These are phyloP conservation scores for Podosphaera fusca DNA, from an alignment of 2,329 filamentous ascomycete genomes.

Conservation along the genomic window DNA sequence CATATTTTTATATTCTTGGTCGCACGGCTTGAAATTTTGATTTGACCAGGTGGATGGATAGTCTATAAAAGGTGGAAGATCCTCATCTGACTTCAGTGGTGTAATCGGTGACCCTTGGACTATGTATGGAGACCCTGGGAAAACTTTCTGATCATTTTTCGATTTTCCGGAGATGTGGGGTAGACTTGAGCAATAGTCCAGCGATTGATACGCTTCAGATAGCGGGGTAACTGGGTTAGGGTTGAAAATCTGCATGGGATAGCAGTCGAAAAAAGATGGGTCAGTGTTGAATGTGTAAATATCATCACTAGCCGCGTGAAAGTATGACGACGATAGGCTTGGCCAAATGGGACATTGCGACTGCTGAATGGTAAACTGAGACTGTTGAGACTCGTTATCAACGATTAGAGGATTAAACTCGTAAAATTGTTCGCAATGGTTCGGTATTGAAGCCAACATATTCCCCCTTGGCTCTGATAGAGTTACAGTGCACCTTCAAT, in stretches of 20 bases:
- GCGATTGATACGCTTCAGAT: no score
- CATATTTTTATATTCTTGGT: no score
- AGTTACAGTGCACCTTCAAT: no score
- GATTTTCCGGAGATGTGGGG: no score
- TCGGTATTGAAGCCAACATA: not conserved
- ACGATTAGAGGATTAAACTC: not conserved
- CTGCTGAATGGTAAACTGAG: not conserved
- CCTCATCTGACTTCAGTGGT: no score
- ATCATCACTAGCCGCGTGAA: slow-evolving; percentile 3
- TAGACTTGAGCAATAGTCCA: no score
- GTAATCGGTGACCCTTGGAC: no score
- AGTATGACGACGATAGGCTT: not conserved
- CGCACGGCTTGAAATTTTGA: no score
- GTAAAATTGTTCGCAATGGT: not conserved
- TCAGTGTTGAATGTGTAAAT: slow-evolving; percentile 9
- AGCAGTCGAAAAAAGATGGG: slow-evolving; percentile 10
- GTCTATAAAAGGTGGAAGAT: no score
- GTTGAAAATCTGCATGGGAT: slow-evolving; percentile 5
- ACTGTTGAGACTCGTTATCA: not conserved
- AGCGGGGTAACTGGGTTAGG: not conserved
- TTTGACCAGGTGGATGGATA: no score
- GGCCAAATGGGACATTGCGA: not conserved
- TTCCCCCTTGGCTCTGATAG: not conserved
- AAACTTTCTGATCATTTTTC: no score
- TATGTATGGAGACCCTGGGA: no score